phyloP scores from a whole-genome alignment of 1,284 basidiomycete genomes.

The Butyriboletus pseudospeciosus region DNA sequence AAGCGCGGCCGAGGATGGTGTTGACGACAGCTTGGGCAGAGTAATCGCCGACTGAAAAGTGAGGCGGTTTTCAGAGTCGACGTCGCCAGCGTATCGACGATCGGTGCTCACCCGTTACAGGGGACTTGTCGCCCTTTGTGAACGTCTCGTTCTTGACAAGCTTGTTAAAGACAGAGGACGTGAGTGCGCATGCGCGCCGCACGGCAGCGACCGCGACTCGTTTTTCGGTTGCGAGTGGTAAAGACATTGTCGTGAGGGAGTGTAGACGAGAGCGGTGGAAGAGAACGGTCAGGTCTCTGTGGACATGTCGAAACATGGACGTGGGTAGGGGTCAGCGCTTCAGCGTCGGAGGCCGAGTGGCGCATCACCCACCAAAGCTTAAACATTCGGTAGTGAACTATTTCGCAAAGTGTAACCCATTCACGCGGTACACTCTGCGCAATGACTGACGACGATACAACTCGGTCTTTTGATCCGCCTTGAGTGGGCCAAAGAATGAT shows the following conservation, averaged over 20 bases:
- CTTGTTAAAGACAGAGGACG: slow-evolving; percentile 83
- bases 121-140: slow-evolving; percentile 91
- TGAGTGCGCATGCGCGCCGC: slow-evolving; percentile 78
- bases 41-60: slow-evolving; percentile 75
- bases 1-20: slow-evolving; percentile 68
- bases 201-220: slow-evolving; percentile 87
- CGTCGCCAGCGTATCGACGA: neutral
- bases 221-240: slow-evolving; percentile 48
- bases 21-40: slow-evolving; percentile 88
- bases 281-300: slow-evolving; percentile 1
- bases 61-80: neutral
- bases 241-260: slow-evolving; percentile 14
- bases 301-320: slow-evolving; percentile 3
- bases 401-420: too few relatives aligned
- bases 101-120: slow-evolving; percentile 75
- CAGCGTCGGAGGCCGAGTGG: too few relatives aligned
- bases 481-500: too few relatives aligned
- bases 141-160: slow-evolving; percentile 85
- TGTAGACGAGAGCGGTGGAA: neutral
- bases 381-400: too few relatives aligned
- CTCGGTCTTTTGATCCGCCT: too few relatives aligned
- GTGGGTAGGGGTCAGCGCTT: neutral
- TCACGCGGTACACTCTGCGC: too few relatives aligned
- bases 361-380: too few relatives aligned
- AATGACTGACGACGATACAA: too few relatives aligned